Percentiles rank a stretch among this genome's conserved stretches.
phyloP scores from a whole-genome alignment of 1,284 basidiomycete species.

The Tremellales sp. region DNA sequence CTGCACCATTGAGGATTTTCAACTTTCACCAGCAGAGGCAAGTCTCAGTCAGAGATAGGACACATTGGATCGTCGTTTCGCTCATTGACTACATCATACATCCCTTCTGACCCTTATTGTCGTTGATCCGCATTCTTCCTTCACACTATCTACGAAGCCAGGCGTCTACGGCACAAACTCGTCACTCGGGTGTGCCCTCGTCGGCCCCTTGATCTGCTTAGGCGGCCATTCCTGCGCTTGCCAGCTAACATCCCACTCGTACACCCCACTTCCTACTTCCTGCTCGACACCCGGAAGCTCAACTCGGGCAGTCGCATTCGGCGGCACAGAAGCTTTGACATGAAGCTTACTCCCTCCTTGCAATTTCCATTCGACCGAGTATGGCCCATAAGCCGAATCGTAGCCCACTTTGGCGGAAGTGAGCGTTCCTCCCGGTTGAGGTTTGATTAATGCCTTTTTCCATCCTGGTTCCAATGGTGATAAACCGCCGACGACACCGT shows the following conservation, averaged over 20 bases:
- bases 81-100: too few relatives aligned
- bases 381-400: constrained; percentile 20
- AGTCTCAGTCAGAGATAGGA: too few relatives aligned
- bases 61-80: too few relatives aligned
- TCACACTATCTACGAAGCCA: too few relatives aligned
- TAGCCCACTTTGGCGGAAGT: constrained; percentile 19
- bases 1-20: too few relatives aligned
- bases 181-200: constrained; percentile 10
- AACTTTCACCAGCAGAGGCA: too few relatives aligned
- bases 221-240: constrained; percentile 26
- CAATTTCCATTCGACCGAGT: constrained; percentile 21
- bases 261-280: constrained; percentile 21
- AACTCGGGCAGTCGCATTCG: constrained; percentile 25
- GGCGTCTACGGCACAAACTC: constrained; percentile 13
- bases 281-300: constrained; percentile 17
- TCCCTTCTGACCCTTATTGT: too few relatives aligned
- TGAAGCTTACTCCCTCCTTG: constrained; percentile 12
- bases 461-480: constrained; percentile 26
- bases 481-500: constrained; percentile 33
- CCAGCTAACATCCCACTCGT: constrained; percentile 15
- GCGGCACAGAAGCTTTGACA: constrained; percentile 26
- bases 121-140: too few relatives aligned
- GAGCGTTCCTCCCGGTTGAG: constrained; percentile 40
- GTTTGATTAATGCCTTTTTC: constrained; percentile 23
- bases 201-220: constrained; percentile 12